Evolutionary conservation across 139 green algal species (phyloP), one percentile per base, ranked within the genome.

Genomic region (Ostreobium quekettii): DNA sequence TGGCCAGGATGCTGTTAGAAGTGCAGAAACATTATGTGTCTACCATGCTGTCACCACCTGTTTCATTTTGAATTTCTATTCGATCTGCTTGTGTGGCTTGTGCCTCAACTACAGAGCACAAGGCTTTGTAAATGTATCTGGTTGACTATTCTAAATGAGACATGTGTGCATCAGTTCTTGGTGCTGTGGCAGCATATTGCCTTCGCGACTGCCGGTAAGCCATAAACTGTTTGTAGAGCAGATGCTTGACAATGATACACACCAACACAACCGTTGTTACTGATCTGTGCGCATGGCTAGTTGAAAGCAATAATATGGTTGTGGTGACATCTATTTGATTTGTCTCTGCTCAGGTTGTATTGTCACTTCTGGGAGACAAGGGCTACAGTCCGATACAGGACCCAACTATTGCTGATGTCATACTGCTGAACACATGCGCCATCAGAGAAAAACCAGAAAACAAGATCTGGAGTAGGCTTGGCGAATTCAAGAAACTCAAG

Each of bases 361-460:
- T 75, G 2, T 79, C 78, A 2, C 76, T 96, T 60, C 70, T 96
- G 59, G 2, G 22, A 30, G 49, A 76, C 8, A 59, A 73, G 4
- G 83, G 85, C 0, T 95, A 85, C 66, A 36, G 28, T 2, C 33
- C 70, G 5, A 72, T 80, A 1, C 1, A 35, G 0, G 38, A 65
- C 11, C 47, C 74, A 7, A 53, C 66, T 0, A 66, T 70, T 3
- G 86, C 86, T 1, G 74, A 87, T 42, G 80, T 95, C 3, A 72
- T 96, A 4, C 77, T 97, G n/a, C 36, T 96, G 47, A 96, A 95
- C 83, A 96, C 90, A n/a, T 97, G 90, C 63, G 83, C 90, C 29
- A 96, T 97, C 60, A 84, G 90, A 0, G 90, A 97, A 19, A 88
- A 86, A 62, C 90, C 90, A 47, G 76, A 82, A 48, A 64, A 59